phyloP scores from a whole-genome alignment of 805 yeast species.

The Pichia membranifaciens region DNA sequence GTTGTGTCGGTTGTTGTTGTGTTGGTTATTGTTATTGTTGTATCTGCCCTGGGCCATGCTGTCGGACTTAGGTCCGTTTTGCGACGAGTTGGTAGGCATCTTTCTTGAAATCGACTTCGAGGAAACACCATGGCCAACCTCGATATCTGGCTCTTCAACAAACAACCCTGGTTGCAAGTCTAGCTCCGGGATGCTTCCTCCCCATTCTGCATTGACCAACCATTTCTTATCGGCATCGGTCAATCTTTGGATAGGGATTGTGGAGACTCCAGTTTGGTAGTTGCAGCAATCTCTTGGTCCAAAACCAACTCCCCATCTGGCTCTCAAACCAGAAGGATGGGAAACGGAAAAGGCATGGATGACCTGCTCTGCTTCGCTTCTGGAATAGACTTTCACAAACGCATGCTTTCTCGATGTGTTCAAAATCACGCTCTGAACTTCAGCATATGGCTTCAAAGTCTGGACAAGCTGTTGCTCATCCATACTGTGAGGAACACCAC shows the following conservation, averaged over 20 bases:
- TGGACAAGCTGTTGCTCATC: conserved; percentile 65
- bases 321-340: conserved; percentile 65
- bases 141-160: conserved; percentile 96
- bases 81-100: conserved; percentile 85
- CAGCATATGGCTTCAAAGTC: conserved; percentile 77
- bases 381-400: conserved; percentile 86
- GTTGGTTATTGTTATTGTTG: conserved; percentile 1
- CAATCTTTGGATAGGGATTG: conserved; percentile 78
- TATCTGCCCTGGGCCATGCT: not conserved
- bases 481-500: conserved; percentile 86
- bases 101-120: conserved; percentile 87
- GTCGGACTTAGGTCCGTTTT: conserved; percentile 80
- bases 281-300: conserved; percentile 99
- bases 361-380: conserved; percentile 86
- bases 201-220: conserved; percentile 90
- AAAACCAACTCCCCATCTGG: conserved; percentile 98
- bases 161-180: conserved; percentile 74
- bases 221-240: conserved; percentile 93
- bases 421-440: conserved; percentile 84
- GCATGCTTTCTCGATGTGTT: conserved; percentile 92
- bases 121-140: conserved; percentile 89
- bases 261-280: conserved; percentile 82
- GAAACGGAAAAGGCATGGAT: conserved; percentile 59
- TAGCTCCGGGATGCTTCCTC: conserved; percentile 84
- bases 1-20: conserved; percentile 17